Evolutionary conservation across 768 basidiomycete species (phyloP), one percentile per base, ranked within the genome.

Genomic region (Lactifluus subvellereus): DNA sequence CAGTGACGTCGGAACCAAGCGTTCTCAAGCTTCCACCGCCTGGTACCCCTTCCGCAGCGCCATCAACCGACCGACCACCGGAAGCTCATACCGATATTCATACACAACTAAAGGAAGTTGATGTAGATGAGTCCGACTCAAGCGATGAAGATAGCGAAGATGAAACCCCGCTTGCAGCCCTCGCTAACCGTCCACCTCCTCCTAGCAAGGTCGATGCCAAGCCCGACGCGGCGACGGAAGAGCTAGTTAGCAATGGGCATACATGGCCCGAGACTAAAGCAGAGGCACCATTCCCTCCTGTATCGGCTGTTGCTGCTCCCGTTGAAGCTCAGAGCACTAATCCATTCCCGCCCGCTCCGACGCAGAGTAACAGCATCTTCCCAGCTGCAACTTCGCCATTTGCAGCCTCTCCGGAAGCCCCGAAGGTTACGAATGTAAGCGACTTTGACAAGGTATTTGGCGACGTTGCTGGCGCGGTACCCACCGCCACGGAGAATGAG

Each of bases 371-470:
- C 45, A 58, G 50, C 18, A 48, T 65, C 45, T 62, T 61, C 11
- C 40, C 68, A 37, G 20, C 48, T 18, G 50, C 66, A 16, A 57
- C 61, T n/a, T 49, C 67, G 14, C 65, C 65, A 10, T 63, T 67
- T 22, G 67, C 48, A 27, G 43, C 35, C 13, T 20, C 47, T 20
- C 9, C 59, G 14, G 56, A 51, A 48, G 51, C 62, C 52, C 64
- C 54, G 59, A 70, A 32, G 64, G 70, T 8, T 2, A 51, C 74
- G 1, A 75, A 70, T 20, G 65, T 86, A 1, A 84, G 78, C 66
- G 89, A 83, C 55, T 89, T 91, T 67, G 89, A 92, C 69, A 88
- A 90, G 70, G 85, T 87, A 0, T 78, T 92, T 70, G 82, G 84
- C 18, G 84, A 81, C 64, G 74, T 83, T 22, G 73, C 83, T 0